Evolutionary conservation across 139 green algal species (phyloP), one percentile per base, ranked within the genome.

Genomic region (Coelastrella sp.): DNA sequence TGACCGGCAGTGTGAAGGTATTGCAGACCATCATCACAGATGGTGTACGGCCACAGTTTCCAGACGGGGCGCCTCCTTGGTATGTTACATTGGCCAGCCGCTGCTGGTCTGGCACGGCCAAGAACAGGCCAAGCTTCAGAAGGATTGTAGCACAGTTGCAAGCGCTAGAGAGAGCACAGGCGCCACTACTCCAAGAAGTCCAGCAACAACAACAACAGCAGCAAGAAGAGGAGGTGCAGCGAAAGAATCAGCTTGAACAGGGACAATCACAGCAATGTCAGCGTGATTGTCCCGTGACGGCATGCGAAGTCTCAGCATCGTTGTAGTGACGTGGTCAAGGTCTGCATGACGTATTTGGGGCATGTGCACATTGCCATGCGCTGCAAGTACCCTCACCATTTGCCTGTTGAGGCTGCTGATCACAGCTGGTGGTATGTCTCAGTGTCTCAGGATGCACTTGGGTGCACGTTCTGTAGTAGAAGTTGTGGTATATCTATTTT

Each of bases 21-120:
- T 41, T 91, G 50, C 83, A 91, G 66, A 88, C 87, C 19, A 81
- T 91, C 43, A 87, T 89, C 23, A 64, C 27, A 1, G 88, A 91
- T 74, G 88, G 88, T 23, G 80, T 89, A 53, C 72, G 84, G 37
- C 88, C 84, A 2, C 59, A 66, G 66, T 91, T 88, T 62, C 88
- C 83, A 19, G 35, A 63, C 2, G 9, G 21, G 5, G 38, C 74
- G 4, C 83, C 83, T 8, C 35, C 78, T 25, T 81, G 85, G 85
- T 91, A 91, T 83, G 48, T 62, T 8, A 63, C 74, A 0, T 72
- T 91, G 8, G 88, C 88, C 4, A 38, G n/a, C 7, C 75, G 88
- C 71, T 91, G 88, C 84, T 89, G 80, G 88, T 43, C 75, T 0
- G 45, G 62, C 27, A 83, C 73, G 15, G 41, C 88, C 7, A 86